A percentile compares a stretch with the other conserved stretches of the same genome.
These are phyloP conservation scores for Botrytis hyacinthi DNA, from an alignment of 2,329 filamentous ascomycete species.

Conservation along the genomic window DNA sequence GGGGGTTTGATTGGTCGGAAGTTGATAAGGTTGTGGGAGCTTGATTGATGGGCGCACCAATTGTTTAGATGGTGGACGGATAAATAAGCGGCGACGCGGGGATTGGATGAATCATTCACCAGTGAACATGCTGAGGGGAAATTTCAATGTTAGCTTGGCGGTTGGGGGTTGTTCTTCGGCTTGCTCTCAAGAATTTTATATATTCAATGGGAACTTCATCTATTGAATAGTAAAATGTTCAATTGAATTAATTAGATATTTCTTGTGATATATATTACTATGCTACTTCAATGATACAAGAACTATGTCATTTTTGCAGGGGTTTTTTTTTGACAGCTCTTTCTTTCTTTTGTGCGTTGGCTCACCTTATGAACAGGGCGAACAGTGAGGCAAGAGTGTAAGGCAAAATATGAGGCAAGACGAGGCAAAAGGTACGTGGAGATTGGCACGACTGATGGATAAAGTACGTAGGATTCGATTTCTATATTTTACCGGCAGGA, in stretches of 20 bases:
- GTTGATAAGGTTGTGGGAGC: slow-evolving; percentile 12
- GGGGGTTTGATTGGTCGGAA: slow-evolving; percentile 9
- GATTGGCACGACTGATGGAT: background rate
- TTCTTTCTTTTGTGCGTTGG: slow-evolving; percentile 19
- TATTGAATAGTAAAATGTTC: background rate
- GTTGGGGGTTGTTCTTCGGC: background rate
- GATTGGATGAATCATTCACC: background rate
- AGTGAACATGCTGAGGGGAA: background rate
- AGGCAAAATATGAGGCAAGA: slow-evolving; percentile 1
- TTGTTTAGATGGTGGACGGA: background rate
- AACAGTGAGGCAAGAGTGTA: slow-evolving; percentile 11
- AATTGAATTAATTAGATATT: background rate
- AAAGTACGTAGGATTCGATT: background rate
- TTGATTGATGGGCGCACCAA: slow-evolving; percentile 3
- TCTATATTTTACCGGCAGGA: background rate
- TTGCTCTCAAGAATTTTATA: background rate
- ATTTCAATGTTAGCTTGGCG: background rate
- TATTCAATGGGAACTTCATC: background rate
- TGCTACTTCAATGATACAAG: background rate
- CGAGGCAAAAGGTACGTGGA: background rate
- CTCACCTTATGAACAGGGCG: slow-evolving; percentile 17
- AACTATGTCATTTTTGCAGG: slow-evolving; percentile 7
- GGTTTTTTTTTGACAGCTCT: background rate
- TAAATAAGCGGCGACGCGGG: slow-evolving; percentile 12
- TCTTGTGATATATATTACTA: background rate